Evolutionary conservation across 2,329 filamentous ascomycete genomes (phyloP), one percentile per base, ranked within the genome.

Genomic region (Gnomoniopsis smithogilvyi): DNA sequence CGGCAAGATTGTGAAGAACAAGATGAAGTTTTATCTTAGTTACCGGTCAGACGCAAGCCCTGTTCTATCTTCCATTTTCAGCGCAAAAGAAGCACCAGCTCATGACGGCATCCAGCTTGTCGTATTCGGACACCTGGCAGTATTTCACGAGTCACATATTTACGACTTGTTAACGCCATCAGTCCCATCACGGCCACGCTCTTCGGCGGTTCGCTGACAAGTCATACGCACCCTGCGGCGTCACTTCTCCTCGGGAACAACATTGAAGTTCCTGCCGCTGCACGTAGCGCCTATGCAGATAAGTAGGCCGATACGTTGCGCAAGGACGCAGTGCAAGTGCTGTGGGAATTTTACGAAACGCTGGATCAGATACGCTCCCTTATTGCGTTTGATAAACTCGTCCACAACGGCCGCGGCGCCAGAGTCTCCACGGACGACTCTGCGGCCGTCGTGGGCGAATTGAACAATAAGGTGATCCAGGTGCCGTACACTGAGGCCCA

Each of bases 351-450:
- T 19, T 48, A 47, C 17, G 6, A 38, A n/a, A 45, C 30, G 6
- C n/a, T 59, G 6, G 48, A 56, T 48, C 38, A 30, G 22, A 33
- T 46, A 30, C n/a, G n/a, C n/a, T n/a, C n/a, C n/a, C 52, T 59
- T 8, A 15, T 34, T 19, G 17, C 46, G 14, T 59, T 59, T 43
- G 38, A 21, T 3, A 30, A 51, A 17, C 46, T 59, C n/a, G 48
- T 48, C 34, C 3, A 21, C 8, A 19, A 7, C 17, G 12, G 24
- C 3, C 45, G 45, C 45, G 21, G 21, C 6, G 41, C 41, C 41
- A 12, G 19, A 4, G 3, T 19, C 43, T 11, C 19, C 45, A 47
- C 8, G 8, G 19, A 22, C 12, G 45, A 24, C 17, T n/a, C 45
- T 19, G 45, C 41, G 41, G 17, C 8, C 15, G 41, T 19, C 15